These are phyloP conservation scores for Alliaria petiolata DNA, from an alignment of 345 rosid species.

Conservation along the genomic window DNA sequence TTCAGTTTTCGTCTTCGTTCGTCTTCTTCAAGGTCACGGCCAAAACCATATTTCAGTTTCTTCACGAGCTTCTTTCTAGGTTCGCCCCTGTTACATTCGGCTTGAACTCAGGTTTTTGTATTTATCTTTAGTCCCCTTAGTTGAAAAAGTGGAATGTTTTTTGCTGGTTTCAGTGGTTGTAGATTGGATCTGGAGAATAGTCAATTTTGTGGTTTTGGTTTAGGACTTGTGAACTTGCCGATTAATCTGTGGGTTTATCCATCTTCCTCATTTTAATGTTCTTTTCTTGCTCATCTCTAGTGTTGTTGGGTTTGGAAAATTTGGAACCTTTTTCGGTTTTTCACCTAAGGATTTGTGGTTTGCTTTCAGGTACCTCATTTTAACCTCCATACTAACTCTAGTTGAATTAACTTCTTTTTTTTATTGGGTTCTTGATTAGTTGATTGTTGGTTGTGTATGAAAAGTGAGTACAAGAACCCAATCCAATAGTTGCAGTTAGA, in stretches of 20 bases:
- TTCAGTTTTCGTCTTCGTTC: not conserved
- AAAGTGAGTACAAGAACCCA: not conserved
- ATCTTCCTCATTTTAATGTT: not conserved
- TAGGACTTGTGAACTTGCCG: not conserved
- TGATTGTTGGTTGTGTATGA: not conserved
- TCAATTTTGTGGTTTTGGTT: not conserved
- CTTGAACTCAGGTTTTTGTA: not conserved
- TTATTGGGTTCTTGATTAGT: not conserved
- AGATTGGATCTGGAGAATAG: constrained; percentile 27
- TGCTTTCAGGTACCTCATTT: too few relatives aligned
- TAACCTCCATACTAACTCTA: too few relatives aligned
- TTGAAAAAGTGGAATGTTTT: not conserved
- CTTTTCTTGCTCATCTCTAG: not conserved
- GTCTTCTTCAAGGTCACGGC: not conserved
- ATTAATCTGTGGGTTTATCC: not conserved
- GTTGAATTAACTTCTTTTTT: too few relatives aligned
- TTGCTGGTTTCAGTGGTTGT: not conserved
- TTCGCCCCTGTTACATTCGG: not conserved
- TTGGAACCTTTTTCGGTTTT: not conserved
- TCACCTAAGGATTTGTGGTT: not conserved
- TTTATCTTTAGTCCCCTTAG: not conserved
- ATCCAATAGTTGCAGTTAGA: not conserved
- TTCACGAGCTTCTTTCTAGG: constrained; percentile 6
- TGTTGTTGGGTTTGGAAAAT: constrained; percentile 11
- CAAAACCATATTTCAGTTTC: not conserved